These are phyloP conservation scores for Cercospora zeae-maydis DNA, from an alignment of 2,329 filamentous ascomycete genomes.

Conservation along the genomic window DNA sequence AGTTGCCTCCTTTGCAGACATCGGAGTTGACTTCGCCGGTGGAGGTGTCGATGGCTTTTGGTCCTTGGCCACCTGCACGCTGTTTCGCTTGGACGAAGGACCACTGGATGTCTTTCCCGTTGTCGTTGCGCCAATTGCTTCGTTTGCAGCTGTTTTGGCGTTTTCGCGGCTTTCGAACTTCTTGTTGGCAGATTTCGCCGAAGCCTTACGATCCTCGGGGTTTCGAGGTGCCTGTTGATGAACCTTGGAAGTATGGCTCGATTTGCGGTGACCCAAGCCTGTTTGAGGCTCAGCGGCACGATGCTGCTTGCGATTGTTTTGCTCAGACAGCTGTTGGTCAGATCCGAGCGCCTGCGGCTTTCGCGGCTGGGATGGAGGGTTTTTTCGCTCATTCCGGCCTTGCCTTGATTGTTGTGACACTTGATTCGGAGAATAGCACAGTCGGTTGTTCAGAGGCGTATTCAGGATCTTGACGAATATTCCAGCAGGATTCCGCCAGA, in stretches of 20 bases:
- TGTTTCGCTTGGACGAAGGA: constrained; percentile 1
- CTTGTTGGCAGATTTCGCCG: constrained; percentile 9
- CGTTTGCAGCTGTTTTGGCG: background rate
- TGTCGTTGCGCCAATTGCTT: background rate
- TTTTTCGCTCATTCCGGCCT: background rate
- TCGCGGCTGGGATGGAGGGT: background rate
- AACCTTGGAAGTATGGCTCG: background rate
- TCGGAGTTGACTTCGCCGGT: constrained; percentile 1
- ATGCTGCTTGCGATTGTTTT: background rate
- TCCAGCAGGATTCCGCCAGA: constrained; percentile 25
- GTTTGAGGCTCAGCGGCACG: background rate
- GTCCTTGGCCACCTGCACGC: constrained; percentile 2
- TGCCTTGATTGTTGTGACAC: background rate
- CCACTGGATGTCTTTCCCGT: constrained; percentile 1
- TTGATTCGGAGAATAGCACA: constrained; percentile 17
- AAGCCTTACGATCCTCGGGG: constrained; percentile 3
- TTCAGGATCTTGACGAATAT: constrained; percentile 30
- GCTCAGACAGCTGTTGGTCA: background rate
- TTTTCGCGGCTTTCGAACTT: constrained; percentile 6
- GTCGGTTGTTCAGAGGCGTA: constrained; percentile 26
- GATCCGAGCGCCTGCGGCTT: background rate
- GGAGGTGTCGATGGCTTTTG: constrained; percentile 10
- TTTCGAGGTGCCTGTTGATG: background rate
- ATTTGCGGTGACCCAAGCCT: background rate
- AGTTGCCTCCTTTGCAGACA: constrained; percentile 11